Evolutionary conservation across 2,329 filamentous ascomycete genomes (phyloP), one percentile per base, ranked within the genome.

Genomic region (Malbranchea zuffiana): DNA sequence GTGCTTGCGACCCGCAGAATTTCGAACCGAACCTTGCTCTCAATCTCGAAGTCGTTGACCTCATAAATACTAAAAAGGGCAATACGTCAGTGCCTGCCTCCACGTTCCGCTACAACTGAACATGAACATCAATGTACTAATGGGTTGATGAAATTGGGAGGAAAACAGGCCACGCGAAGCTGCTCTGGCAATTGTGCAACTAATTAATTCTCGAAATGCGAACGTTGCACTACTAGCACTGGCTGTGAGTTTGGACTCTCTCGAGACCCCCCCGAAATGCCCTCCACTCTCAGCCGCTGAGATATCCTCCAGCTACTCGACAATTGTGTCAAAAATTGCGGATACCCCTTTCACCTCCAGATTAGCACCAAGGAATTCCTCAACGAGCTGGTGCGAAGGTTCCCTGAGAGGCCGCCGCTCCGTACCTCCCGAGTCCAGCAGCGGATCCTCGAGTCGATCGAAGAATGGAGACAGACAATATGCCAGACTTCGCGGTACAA

Each of bases 271-370:
- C n/a, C 29, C 19, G 7, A 29, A 13, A 12, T 17, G 41, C 35
- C 13, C 16, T 18, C 17, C 15, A 26, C 33, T 37, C 11, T 30
- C 25, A 28, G 15, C 23, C 35, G n/a, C 32, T 34, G 21, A 27
- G 17, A 6, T 11, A 23, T 37, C 16, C 34, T 56, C 40, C 52
- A 80, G 66, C 75, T 98, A 48, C 82, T 98, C 56, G 90, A 98
- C 60, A 96, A 96, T 46, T 96, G 90, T 62, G 90, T 96, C 62
- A 98, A 98, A 70, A 98, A 98, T 66, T 98, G 90, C 71, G 90
- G 90, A 51, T 98, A 98, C 59, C 87, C 90, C 1, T 98, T 98
- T 62, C 90, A 98, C 56, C 77, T 98, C 41, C 90, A 98, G 63
- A 95, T 98, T 57, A 87, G 83, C 61, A 96, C 90, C 49, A 98